A percentile compares a stretch with the other conserved stretches of the same genome.
Evolutionary conservation across 208 protist species (phyloP).

Genomic region (Lotmaria passim): DNA sequence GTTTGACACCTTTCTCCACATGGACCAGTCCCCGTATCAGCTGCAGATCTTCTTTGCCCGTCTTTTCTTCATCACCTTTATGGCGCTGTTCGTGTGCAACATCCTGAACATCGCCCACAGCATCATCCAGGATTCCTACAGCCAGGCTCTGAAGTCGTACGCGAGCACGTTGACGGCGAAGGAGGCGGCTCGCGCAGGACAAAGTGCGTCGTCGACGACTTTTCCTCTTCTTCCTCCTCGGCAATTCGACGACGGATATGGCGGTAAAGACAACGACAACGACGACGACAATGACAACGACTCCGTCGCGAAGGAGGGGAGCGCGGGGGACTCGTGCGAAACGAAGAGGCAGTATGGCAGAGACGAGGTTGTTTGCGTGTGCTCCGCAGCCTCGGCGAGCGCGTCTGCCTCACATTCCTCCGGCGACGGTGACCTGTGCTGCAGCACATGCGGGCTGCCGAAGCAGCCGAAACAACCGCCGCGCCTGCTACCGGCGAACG

Average conservation of each 20-base stretch:
- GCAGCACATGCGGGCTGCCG: background rate
- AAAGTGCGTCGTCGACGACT: background rate
- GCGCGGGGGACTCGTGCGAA: background rate
- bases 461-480: background rate
- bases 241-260: background rate
- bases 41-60: slow-evolving; percentile 48
- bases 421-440: slow-evolving; percentile 11
- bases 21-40: slow-evolving; percentile 53
- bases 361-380: slow-evolving; percentile 1
- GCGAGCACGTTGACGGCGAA: slow-evolving; percentile 2
- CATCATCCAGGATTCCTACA: slow-evolving; percentile 74
- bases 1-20: slow-evolving; percentile 56
- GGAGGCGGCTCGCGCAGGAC: too few species aligned
- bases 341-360: background rate
- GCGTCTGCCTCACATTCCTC: background rate
- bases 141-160: slow-evolving; percentile 38
- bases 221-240: background rate
- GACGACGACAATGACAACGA: background rate
- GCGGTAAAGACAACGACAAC: background rate
- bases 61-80: slow-evolving; percentile 57
- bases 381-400: background rate
- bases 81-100: slow-evolving; percentile 65
- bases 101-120: slow-evolving; percentile 67
- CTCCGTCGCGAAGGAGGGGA: background rate
- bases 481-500: background rate